Evolutionary conservation across 306 rosid species (phyloP).

Genomic region (Lablab purpureus): DNA sequence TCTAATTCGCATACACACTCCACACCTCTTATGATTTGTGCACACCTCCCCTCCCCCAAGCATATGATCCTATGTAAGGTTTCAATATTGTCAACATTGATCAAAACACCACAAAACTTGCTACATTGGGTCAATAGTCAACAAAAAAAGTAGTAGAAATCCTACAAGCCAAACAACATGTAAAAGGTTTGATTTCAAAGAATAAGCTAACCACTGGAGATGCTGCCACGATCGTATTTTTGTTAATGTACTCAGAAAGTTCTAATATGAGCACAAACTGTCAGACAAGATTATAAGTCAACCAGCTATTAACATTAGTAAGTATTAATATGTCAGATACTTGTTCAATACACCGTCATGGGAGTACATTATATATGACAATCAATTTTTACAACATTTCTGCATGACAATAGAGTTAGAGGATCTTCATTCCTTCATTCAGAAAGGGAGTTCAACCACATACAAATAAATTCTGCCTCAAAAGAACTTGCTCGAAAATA

Average conservation of each 20-base stretch:
- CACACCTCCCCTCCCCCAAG: too few relatives aligned
- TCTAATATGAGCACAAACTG: conserved; percentile 10
- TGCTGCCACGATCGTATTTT: conserved; percentile 11
- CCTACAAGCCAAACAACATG: neutral
- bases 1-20: neutral
- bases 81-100: neutral
- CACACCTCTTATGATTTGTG: neutral
- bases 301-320: neutral
- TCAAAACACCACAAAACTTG: conserved; percentile 23
- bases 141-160: conserved; percentile 11
- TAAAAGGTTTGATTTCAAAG: neutral
- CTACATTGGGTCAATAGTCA: neutral
- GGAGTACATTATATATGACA: neutral
- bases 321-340: neutral
- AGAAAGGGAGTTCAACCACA: neutral
- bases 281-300: neutral
- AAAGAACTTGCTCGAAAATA: conserved; percentile 13
- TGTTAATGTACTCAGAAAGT: conserved; percentile 6
- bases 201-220: conserved; percentile 6
- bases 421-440: conserved; percentile 24
- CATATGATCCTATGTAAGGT: too few relatives aligned
- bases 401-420: conserved; percentile 26
- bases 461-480: neutral
- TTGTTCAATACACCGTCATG: neutral
- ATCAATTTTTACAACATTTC: conserved; percentile 25